A percentile compares a stretch with the other conserved stretches of the same genome.
phyloP scores from a whole-genome alignment of 306 rosid genomes.

The Lablab purpureus region DNA sequence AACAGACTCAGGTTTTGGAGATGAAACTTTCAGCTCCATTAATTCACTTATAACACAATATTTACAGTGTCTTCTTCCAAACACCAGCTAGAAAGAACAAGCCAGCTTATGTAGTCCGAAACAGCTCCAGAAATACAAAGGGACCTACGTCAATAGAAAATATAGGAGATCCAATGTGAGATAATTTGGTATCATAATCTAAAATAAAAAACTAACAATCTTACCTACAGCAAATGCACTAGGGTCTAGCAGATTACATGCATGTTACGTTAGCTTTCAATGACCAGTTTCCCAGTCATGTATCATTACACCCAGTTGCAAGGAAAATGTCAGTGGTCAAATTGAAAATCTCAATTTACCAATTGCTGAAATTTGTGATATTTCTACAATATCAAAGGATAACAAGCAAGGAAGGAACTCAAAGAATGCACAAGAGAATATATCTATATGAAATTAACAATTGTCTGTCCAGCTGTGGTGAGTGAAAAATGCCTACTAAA shows the following conservation, averaged over 20 bases:
- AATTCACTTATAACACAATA: constrained; percentile 46
- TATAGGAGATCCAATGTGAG: constrained; percentile 30
- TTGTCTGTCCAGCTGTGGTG: neutral
- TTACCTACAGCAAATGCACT: constrained; percentile 20
- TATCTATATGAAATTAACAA: constrained; percentile 16
- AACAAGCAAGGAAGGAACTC: constrained; percentile 24
- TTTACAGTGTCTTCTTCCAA: constrained; percentile 51
- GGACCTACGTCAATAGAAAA: constrained; percentile 51
- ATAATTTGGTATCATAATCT: constrained; percentile 24
- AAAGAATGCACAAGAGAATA: constrained; percentile 15
- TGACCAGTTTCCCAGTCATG: constrained; percentile 8
- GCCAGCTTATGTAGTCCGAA: constrained; percentile 47
- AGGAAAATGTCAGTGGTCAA: constrained; percentile 17
- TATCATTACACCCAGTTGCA: constrained; percentile 15
- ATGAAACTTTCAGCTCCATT: constrained; percentile 82
- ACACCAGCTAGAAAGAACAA: constrained; percentile 50
- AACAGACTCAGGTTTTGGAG: constrained; percentile 73
- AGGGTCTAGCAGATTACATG: constrained; percentile 8
- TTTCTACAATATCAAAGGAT: constrained; percentile 8
- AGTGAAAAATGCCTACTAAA: constrained; percentile 28
- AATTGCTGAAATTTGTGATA: neutral
- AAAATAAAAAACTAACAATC: constrained; percentile 13
- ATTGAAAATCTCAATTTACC: constrained; percentile 30
- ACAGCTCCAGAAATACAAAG: constrained; percentile 38
- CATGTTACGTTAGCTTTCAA: constrained; percentile 14